Base-by-base conservation (phyloP, 345 rosid genomes). In the Ailanthus altissimus region DNA sequence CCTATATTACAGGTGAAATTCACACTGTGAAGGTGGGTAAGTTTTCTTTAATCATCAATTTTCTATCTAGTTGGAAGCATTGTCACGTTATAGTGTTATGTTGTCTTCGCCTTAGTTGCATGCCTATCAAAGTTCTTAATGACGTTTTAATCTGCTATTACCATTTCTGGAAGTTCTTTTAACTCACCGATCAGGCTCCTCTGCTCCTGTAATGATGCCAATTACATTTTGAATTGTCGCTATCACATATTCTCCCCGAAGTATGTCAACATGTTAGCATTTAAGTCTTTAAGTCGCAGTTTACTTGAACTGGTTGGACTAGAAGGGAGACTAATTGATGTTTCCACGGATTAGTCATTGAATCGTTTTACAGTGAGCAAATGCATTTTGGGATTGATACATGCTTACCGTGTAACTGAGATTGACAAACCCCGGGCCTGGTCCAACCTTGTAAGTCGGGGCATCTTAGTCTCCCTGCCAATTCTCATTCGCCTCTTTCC, bases 121-220 rank as follows among this genome's bases (percentile, higher is more conserved):
- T 74, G 57, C 28, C 20, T 26, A 60, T 60, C n/a, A 12, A 53
- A n/a, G 40, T 32, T 70, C 14, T 16, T 42, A 23, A 10, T 3
- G 50, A n/a, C 9, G 2, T 42, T 28, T 16, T 18, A 43, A 25
- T 64, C 32, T 47, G 58, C 51, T 16, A 5, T 74, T 66, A 49
- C 77, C 8, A 12, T 65, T 62, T 75, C 26, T 62, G 13, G 6
- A 62, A 47, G n/a, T n/a, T 14, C 10, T 54, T 32, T 0, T 36
- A 66, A 78, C 84, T 81, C 81, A 90, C 98, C 94, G 78, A 76
- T 94, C 98, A 53, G 97, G 98, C 84, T 92, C 97, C 78, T 86
- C 94, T 73, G 54, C 76, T 76, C 98, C 98, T 83, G 86, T 84
- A 74, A 92, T 91, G 65, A 91, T 85, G 50, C 90, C 94, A 65